Percentiles rank a stretch among this genome's conserved stretches.
phyloP scores from a whole-genome alignment of 2,329 filamentous ascomycete species.

The Pseudogymnoascus verrucosus region DNA sequence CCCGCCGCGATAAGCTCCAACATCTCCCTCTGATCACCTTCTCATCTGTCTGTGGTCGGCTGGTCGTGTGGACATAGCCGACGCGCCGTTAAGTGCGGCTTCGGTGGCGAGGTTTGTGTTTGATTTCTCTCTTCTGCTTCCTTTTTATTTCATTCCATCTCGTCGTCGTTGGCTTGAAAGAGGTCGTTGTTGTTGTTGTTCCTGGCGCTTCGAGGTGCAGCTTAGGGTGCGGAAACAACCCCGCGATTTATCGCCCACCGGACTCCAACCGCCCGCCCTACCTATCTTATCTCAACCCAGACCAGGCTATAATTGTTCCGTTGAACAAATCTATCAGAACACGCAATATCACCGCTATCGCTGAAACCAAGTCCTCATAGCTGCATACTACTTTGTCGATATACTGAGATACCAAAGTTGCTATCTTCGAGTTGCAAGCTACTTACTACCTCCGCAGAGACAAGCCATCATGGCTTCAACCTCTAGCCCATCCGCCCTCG shows the following conservation, averaged over 20 bases:
- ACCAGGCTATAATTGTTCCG: background rate
- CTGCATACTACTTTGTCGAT: background rate
- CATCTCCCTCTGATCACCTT: background rate
- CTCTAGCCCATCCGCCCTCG: background rate
- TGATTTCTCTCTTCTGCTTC: background rate
- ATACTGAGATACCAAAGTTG: background rate
- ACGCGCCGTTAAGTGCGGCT: background rate
- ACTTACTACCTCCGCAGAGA: background rate
- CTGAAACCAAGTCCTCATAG: background rate
- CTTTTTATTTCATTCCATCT: background rate
- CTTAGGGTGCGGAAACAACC: background rate
- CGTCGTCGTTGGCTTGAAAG: background rate
- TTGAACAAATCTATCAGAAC: slow-evolving; percentile 1
- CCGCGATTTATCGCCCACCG: background rate
- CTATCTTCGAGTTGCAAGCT: background rate
- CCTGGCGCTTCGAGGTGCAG: background rate
- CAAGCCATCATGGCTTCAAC: background rate
- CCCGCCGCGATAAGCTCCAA: background rate
- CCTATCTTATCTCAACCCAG: slow-evolving; percentile 1
- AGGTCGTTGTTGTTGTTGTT: background rate
- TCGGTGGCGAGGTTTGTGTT: background rate
- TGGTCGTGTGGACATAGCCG: background rate
- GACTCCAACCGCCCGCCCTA: background rate
- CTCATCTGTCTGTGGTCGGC: background rate
- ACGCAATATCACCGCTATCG: background rate